These are phyloP conservation scores for Ceratobasidium sp. DNA, from an alignment of 1,284 basidiomycete genomes.

Conservation along the genomic window DNA sequence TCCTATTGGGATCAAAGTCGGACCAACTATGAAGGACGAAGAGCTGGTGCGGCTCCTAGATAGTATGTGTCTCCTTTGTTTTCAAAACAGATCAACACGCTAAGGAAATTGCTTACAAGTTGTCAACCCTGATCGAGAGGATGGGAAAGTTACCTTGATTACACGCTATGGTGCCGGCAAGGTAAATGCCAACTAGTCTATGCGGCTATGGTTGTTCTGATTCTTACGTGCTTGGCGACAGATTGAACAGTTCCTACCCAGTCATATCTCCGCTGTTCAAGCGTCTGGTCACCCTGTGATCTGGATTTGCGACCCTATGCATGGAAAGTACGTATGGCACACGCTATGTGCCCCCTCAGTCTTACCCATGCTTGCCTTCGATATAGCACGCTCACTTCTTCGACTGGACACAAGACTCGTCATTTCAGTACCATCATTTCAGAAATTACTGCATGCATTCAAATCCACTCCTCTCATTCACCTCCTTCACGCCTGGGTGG, in stretches of 20 bases:
- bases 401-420: constrained; percentile 84
- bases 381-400: constrained; percentile 80
- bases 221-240: constrained; percentile 51
- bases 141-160: constrained; percentile 89
- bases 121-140: constrained; percentile 85
- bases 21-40: constrained; percentile 82
- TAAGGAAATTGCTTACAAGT: constrained; percentile 59
- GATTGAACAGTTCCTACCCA: constrained; percentile 81
- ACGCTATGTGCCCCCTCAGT: background rate
- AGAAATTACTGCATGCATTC: constrained; percentile 84
- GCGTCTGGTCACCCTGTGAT: constrained; percentile 84
- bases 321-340: constrained; percentile 77
- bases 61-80: constrained; percentile 60
- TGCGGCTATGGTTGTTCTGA: background rate
- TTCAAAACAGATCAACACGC: background rate
- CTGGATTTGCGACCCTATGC: constrained; percentile 98
- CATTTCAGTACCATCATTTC: constrained; percentile 91
- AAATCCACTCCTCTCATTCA: constrained; percentile 76
- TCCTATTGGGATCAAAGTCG: constrained; percentile 97
- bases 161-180: constrained; percentile 92
- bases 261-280: constrained; percentile 87
- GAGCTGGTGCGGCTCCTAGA: constrained; percentile 86
- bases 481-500: constrained; percentile 80
- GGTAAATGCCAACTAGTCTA: constrained; percentile 56
- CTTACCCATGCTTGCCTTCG: constrained; percentile 1